Base-by-base conservation (phyloP, 805 yeast species). In the Nakazawaea ambrosiae region DNA sequence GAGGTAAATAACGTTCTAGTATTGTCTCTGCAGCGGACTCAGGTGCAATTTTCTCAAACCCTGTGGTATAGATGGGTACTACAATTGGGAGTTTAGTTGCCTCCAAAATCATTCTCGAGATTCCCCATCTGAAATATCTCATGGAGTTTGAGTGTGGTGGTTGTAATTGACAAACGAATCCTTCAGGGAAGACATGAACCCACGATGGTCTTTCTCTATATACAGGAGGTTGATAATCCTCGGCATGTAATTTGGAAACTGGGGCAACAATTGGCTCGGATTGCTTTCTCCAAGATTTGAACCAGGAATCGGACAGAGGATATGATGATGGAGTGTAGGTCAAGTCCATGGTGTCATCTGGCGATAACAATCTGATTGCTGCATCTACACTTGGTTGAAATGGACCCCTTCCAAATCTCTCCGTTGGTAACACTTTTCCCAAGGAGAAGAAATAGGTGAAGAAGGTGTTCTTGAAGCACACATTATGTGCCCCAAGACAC, bases 71-170 rank as follows among this genome's bases (percentile, higher is more conserved):
- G 14, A 90, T 81, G 1, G 97, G 97, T 12, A 92, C 76, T 12
- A 90, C 74, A 1, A 89, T 75, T 0, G 98, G 97, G 0, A 90
- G 77, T 42, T 73, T 71, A 0, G 90, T 78, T 8, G 94, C 67
- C 56, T 90, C 98, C 39, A 92, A 60, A 4, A 92, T 68, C 47
- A 89, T 54, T 47, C 98, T 68, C 2, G 95, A 75, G 1, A 88
- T 78, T 0, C 98, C 98, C 97, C 97, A 90, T 53, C 85, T 81
- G 67, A 92, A 90, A 58, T 85, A 90, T 45, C 96, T 67, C 92
- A 92, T 85, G 3, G 97, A 87, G 47, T 86, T 83, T 34, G 72
- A 67, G 53, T 75, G 78, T 0, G 96, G 96, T 25, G 81, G 78
- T 43, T 78, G 70, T 34, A 85, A 56, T 56, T 92, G 98, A 37